Evolutionary conservation across 345 rosid genomes (phyloP), one percentile per base, ranked within the genome.

Genomic region (Chamaenerion angustifolium): DNA sequence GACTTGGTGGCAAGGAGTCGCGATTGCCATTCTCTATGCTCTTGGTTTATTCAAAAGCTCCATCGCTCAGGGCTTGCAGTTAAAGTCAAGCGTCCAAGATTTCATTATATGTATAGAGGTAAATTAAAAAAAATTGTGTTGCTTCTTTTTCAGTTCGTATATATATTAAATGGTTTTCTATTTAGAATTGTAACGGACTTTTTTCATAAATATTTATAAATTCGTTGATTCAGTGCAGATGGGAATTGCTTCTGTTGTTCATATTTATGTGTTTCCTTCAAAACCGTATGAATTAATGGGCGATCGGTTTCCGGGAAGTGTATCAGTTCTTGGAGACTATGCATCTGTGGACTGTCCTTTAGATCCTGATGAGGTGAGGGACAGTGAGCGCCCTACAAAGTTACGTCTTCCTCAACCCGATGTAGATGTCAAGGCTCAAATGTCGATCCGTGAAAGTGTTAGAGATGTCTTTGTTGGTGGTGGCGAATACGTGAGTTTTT

Each of bases 1-100:
- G 73, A 93, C 97, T 60, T 88, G 97, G 97, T 88, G 99, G 97
- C 97, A 93, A 79, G 97, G 99, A 60, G 94, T 85, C 55, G 90
- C 95, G 18, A 93, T 93, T 63, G 96, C 99, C 68, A 69, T 88
- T 51, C 70, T 93, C 56, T 81, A 61, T 66, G 61, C 94, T 57
- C 74, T 88, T 57, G 95, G 94, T 54, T 75, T 93, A 73, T 79
- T 93, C 62, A 80, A 79, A 71, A 79, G 88, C 68, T 68, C 86
- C 15, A 68, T 84, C 54, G 94, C 95, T 48, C 84, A 88, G 69
- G 81, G 76, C 64, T 76, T 82, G 75, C 86, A 82, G 71, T 61
- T 82, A 54, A 82, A 87, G 74, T 80, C 98, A 35, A 80, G 93
- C 55, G 81, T 93, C 52, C 99, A 93, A 68, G 96, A 88, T 69